These are phyloP conservation scores for Brassica balearica DNA, from an alignment of 441 rosid species.

Conservation along the genomic window DNA sequence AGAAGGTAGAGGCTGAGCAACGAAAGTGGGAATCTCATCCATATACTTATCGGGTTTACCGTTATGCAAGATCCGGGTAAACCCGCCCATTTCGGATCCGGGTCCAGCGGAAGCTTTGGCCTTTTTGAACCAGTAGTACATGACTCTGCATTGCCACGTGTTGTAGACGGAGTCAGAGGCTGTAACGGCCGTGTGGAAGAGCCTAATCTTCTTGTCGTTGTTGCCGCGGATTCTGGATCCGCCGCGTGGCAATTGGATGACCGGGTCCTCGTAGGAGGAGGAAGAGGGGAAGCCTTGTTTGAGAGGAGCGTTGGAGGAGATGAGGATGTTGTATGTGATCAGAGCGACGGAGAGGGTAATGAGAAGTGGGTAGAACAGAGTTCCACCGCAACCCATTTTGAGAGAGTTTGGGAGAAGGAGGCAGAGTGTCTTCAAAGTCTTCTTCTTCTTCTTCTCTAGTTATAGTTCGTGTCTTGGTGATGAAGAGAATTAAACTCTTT, in stretches of 20 bases:
- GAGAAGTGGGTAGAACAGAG: conserved; percentile 69
- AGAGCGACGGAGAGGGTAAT: conserved; percentile 81
- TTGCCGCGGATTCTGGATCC: conserved; percentile 38
- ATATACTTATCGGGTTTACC: conserved; percentile 83
- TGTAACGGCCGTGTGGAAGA: conserved; percentile 96
- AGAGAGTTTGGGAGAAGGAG: conserved; percentile 1
- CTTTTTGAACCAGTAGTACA: conserved; percentile 98
- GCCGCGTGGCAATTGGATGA: conserved; percentile 68
- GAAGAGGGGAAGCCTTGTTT: conserved; percentile 77
- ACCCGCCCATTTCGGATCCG: conserved; percentile 89
- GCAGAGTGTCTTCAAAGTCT: conserved; percentile 38
- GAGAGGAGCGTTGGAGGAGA: conserved; percentile 89
- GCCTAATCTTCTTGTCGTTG: not conserved
- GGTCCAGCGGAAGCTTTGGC: conserved; percentile 59
- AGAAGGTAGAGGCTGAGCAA: conserved; percentile 90
- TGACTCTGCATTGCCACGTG: conserved; percentile 94
- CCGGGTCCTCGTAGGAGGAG: conserved; percentile 57
- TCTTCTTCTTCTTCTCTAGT: conserved; percentile 31
- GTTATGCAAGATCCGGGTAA: conserved; percentile 90
- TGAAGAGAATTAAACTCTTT: not conserved
- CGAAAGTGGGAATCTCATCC: conserved; percentile 96
- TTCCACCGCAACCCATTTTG: conserved; percentile 68
- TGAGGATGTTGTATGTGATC: conserved; percentile 92
- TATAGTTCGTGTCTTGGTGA: not conserved
- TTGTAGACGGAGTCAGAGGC: conserved; percentile 93